Evolutionary conservation across 208 protist species (phyloP).

Genomic region (Acanthamoeba polyphaga): DNA sequence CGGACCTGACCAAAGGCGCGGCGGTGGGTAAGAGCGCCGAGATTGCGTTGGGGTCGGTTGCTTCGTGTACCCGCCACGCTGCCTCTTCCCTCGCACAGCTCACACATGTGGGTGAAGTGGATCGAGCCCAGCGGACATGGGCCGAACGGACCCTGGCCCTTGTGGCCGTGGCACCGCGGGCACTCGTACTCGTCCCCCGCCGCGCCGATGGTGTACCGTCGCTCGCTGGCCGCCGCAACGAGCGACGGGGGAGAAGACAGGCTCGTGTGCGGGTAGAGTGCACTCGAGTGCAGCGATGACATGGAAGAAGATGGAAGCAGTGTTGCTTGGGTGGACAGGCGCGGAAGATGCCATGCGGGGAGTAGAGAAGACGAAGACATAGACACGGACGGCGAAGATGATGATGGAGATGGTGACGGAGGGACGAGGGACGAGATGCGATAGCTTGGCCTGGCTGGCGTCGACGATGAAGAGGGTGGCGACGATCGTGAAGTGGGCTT

Average conservation of each 20-base stretch:
- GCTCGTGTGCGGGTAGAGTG: neutral
- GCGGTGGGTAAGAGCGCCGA: too few relatives aligned
- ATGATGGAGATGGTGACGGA: neutral
- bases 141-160: constrained; percentile 34
- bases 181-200: neutral
- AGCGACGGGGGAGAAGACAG: neutral
- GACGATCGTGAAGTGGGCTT: neutral
- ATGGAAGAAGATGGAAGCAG: neutral
- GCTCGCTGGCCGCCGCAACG: neutral
- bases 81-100: neutral
- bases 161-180: constrained; percentile 29
- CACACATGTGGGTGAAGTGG: constrained; percentile 50
- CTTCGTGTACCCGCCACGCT: neutral
- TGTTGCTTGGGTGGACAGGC: neutral
- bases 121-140: neutral
- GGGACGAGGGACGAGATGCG: neutral
- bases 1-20: neutral
- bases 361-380: neutral
- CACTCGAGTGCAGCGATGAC: neutral
- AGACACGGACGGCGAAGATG: neutral
- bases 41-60: neutral
- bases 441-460: neutral
- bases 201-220: neutral
- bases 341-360: too few relatives aligned
- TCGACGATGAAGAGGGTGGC: neutral